phyloP scores from a whole-genome alignment of 306 rosid species.

The Mucuna pruriens region DNA sequence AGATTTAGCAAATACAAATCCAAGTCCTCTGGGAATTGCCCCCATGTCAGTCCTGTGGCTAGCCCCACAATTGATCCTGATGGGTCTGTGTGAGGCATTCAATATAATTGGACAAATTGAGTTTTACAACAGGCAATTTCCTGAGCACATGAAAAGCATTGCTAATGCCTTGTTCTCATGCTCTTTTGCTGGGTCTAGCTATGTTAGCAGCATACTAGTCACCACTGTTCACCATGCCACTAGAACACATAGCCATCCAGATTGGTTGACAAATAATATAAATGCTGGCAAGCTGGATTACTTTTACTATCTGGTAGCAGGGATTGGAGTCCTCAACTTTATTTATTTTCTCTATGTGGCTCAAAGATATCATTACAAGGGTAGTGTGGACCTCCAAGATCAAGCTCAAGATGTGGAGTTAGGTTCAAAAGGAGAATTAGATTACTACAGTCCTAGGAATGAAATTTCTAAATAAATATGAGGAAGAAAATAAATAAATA shows the following conservation, averaged over 20 bases:
- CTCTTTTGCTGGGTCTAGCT: slow-evolving; percentile 61
- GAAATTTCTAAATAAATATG: neutral
- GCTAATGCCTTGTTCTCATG: slow-evolving; percentile 67
- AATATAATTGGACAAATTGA: slow-evolving; percentile 64
- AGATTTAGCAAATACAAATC: slow-evolving; percentile 36
- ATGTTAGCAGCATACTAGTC: slow-evolving; percentile 56
- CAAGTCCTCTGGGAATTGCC: slow-evolving; percentile 37
- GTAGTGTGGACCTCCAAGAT: slow-evolving; percentile 10
- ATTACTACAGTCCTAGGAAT: neutral
- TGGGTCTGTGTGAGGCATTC: slow-evolving; percentile 76
- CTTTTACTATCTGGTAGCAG: slow-evolving; percentile 67
- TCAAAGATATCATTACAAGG: slow-evolving; percentile 61
- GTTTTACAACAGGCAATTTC: slow-evolving; percentile 68
- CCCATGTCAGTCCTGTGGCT: slow-evolving; percentile 66
- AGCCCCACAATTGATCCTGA: slow-evolving; percentile 55
- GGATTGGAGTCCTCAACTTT: slow-evolving; percentile 55
- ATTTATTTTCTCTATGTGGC: slow-evolving; percentile 57
- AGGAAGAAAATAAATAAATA: neutral
- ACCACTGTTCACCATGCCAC: slow-evolving; percentile 52
- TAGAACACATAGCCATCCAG: slow-evolving; percentile 34
- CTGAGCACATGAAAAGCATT: slow-evolving; percentile 71
- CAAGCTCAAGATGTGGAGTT: slow-evolving; percentile 49
- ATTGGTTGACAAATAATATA: slow-evolving; percentile 74
- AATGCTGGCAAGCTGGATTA: slow-evolving; percentile 72
- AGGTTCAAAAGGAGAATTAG: slow-evolving; percentile 35